These are phyloP conservation scores for Aspergillus thermomutatus DNA, from an alignment of 2,329 filamentous ascomycete species.

Conservation along the genomic window DNA sequence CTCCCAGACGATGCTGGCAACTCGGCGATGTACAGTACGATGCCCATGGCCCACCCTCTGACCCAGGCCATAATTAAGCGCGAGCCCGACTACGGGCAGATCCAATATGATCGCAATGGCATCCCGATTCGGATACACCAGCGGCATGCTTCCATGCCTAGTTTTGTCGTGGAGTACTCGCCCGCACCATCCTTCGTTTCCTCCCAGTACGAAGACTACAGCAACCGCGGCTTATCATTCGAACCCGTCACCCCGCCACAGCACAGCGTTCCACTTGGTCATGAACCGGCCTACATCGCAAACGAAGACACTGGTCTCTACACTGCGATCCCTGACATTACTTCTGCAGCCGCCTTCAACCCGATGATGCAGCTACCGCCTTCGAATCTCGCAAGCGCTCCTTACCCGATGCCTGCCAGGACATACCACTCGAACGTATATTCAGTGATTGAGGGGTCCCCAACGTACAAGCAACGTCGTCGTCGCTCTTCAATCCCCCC, in stretches of 20 bases:
- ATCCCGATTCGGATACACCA: conserved; percentile 84
- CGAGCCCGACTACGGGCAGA: conserved; percentile 76
- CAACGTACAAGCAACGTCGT: conserved; percentile 96
- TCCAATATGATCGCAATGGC: conserved; percentile 90
- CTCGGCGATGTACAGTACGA: conserved; percentile 68
- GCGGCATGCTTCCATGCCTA: conserved; percentile 96
- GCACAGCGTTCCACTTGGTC: conserved; percentile 73
- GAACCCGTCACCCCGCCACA: conserved; percentile 96
- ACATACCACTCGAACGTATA: conserved; percentile 75
- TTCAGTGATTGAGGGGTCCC: conserved; percentile 94
- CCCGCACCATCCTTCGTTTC: conserved; percentile 96
- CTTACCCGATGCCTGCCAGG: conserved; percentile 69
- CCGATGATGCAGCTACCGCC: conserved; percentile 88
- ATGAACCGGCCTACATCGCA: conserved; percentile 93
- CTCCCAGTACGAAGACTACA: conserved; percentile 98
- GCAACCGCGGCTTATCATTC: conserved; percentile 90
- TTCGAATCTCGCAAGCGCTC: conserved; percentile 74
- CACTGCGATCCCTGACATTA: conserved; percentile 86
- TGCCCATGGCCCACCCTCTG: conserved; percentile 66
- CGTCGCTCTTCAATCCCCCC: conserved; percentile 90
- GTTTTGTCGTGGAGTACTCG: conserved; percentile 89
- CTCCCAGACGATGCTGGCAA: conserved; percentile 62
- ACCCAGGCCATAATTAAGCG: conserved; percentile 77
- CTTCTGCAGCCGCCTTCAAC: conserved; percentile 71
- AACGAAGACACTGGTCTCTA: conserved; percentile 97